These are phyloP conservation scores for Holtermannia corniformis DNA, from an alignment of 768 basidiomycete genomes.

Conservation along the genomic window DNA sequence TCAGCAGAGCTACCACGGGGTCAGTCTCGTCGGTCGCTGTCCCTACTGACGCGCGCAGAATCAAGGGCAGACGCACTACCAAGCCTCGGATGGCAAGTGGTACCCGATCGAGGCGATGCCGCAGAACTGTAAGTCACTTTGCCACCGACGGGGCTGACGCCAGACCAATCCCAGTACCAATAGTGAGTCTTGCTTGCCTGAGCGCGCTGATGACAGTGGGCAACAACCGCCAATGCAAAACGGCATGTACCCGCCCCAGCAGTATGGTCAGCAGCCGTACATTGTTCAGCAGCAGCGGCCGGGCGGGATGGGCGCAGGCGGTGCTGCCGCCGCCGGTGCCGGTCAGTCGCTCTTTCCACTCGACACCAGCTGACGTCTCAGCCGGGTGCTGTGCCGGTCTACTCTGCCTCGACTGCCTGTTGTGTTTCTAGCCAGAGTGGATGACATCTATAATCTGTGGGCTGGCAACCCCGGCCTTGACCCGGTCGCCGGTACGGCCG, in stretches of 20 bases:
- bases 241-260: too few species aligned
- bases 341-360: neutral
- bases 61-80: slow-evolving; percentile 20
- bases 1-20: neutral
- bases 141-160: neutral
- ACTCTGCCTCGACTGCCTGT: neutral
- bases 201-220: too few species aligned
- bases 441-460: too few species aligned
- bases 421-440: neutral
- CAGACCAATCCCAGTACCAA: too few species aligned
- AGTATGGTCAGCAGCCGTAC: neutral
- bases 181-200: too few species aligned
- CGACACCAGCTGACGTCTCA: neutral
- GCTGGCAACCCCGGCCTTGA: too few species aligned
- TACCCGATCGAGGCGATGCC: slow-evolving; percentile 11
- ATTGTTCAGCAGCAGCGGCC: neutral
- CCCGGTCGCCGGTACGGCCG: too few species aligned
- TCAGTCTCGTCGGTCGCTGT: too few species aligned
- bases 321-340: neutral
- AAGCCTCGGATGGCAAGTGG: slow-evolving; percentile 27
- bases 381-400: neutral
- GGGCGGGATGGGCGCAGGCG: neutral
- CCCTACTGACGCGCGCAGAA: neutral
- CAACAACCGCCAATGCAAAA: neutral
- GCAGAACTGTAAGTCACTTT: neutral